Evolutionary conservation across 208 protist genomes (phyloP).

Genomic region (Trichomonas tenax): DNA sequence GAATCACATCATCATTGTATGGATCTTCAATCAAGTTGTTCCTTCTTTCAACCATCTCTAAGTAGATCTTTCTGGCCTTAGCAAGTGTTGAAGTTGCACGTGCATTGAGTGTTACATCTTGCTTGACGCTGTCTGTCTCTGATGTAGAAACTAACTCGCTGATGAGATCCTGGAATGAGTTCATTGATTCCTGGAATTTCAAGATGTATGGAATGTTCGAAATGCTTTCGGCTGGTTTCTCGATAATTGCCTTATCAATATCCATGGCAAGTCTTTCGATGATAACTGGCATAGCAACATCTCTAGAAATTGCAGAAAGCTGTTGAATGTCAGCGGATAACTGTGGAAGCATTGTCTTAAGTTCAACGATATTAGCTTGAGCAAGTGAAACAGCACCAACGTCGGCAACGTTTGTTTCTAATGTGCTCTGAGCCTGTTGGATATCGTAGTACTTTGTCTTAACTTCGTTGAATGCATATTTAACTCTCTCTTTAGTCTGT

Average conservation of each 20-base stretch:
- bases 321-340: not conserved
- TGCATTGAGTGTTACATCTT: not conserved
- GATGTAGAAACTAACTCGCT: not conserved
- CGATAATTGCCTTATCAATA: not conserved
- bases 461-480: not conserved
- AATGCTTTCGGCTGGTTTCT: not conserved
- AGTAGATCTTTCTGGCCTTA: not conserved
- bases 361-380: not conserved
- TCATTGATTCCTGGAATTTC: not conserved
- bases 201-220: not conserved
- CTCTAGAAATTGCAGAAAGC: not conserved
- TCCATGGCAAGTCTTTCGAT: not conserved
- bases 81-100: not conserved
- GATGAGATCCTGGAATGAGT: not conserved
- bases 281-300: not conserved
- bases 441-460: not conserved
- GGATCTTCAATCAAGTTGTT: not conserved
- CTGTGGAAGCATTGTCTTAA: not conserved
- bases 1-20: not conserved
- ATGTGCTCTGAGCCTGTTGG: not conserved
- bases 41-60: not conserved
- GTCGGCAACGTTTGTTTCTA: not conserved
- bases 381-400: not conserved
- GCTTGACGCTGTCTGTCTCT: not conserved
- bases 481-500: not conserved